phyloP scores from a whole-genome alignment of 2,329 filamentous ascomycete genomes.

The Fusarium sp. region DNA sequence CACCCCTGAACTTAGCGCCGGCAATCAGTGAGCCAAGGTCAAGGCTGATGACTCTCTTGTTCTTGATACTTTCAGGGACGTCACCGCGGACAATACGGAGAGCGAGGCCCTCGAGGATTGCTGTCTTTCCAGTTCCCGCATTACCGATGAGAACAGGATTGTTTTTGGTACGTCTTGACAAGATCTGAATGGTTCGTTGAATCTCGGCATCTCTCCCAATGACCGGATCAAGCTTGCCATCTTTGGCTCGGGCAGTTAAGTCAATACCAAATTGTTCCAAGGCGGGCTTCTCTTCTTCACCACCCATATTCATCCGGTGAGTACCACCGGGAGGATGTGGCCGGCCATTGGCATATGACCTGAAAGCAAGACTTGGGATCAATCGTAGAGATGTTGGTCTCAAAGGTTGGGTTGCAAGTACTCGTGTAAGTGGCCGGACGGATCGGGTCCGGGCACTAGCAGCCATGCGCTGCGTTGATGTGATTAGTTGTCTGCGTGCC shows the following conservation, averaged over 20 bases:
- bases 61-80: slow-evolving; percentile 94
- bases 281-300: slow-evolving; percentile 81
- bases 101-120: slow-evolving; percentile 89
- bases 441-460: slow-evolving; percentile 45
- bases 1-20: slow-evolving; percentile 93
- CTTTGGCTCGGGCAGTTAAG: slow-evolving; percentile 83
- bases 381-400: slow-evolving; percentile 43
- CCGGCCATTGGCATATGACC: slow-evolving; percentile 75
- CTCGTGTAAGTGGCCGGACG: slow-evolving; percentile 45
- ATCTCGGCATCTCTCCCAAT: slow-evolving; percentile 94
- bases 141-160: slow-evolving; percentile 94
- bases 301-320: slow-evolving; percentile 91
- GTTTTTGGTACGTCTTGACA: slow-evolving; percentile 94
- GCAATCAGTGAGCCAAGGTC: slow-evolving; percentile 95
- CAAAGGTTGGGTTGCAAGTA: slow-evolving; percentile 35
- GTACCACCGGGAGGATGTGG: slow-evolving; percentile 92
- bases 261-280: slow-evolving; percentile 93
- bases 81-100: slow-evolving; percentile 91
- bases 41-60: slow-evolving; percentile 87
- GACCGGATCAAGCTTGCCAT: slow-evolving; percentile 93
- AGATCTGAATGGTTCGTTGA: slow-evolving; percentile 91
- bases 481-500: slow-evolving; percentile 54
- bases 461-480: slow-evolving; percentile 53
- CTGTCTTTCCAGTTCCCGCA: slow-evolving; percentile 93
- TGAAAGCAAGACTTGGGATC: slow-evolving; percentile 55